Evolutionary conservation across 306 rosid species (phyloP).

Genomic region (Elaeagnus macrophylla): DNA sequence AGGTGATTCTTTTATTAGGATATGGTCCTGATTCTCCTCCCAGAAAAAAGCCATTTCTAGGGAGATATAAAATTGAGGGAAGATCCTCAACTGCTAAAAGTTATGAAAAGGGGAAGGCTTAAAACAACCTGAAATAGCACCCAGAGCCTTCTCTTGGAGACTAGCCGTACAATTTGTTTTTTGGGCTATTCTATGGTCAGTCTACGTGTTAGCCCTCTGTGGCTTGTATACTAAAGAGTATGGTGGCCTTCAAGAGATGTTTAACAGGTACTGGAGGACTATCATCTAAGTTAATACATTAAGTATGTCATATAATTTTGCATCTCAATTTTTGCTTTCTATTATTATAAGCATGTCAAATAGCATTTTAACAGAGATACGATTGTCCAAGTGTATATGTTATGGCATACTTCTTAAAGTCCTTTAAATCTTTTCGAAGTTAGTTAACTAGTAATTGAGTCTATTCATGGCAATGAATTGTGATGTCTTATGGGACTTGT

Average conservation of each 20-base stretch:
- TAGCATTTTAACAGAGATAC: not conserved
- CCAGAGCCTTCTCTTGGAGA: constrained; percentile 52
- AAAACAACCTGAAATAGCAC: constrained; percentile 19
- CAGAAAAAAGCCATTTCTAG: constrained; percentile 44
- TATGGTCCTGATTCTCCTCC: constrained; percentile 89
- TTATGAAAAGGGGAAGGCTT: constrained; percentile 30
- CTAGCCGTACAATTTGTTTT: constrained; percentile 39
- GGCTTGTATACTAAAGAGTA: constrained; percentile 49
- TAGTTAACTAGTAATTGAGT: not conserved
- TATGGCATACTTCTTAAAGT: not conserved
- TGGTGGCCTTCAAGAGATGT: constrained; percentile 79
- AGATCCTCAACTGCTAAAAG: constrained; percentile 27
- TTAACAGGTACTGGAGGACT: constrained; percentile 52
- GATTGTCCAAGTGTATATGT: not conserved
- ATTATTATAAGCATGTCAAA: not conserved
- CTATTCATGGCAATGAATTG: no score
- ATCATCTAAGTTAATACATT: not conserved
- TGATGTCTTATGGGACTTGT: no score
- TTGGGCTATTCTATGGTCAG: constrained; percentile 63
- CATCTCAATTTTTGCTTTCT: not conserved
- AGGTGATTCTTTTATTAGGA: constrained; percentile 73
- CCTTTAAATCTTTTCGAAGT: not conserved
- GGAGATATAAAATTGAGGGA: constrained; percentile 33
- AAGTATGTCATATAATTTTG: not conserved
- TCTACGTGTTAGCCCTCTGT: constrained; percentile 68